phyloP scores from a whole-genome alignment of 352 stramenopile species.

The Phytophthora crassamura region DNA sequence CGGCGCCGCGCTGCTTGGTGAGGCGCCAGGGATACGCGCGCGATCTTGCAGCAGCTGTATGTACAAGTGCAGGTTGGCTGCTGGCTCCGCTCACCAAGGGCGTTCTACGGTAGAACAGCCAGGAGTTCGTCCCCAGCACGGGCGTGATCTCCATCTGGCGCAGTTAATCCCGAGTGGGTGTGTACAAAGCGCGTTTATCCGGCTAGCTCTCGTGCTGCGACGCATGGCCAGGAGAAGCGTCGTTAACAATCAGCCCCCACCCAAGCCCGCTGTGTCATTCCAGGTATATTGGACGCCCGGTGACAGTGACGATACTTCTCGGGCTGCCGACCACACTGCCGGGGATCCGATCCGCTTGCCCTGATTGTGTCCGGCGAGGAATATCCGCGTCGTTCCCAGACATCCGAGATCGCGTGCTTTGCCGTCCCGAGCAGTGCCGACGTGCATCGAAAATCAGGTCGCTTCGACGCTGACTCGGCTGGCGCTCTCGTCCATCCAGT shows the following conservation, averaged over 20 bases:
- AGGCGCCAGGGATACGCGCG: too few relatives aligned
- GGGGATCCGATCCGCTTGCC: too few relatives aligned
- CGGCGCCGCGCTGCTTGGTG: too few relatives aligned
- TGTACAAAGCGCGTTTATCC: conserved; percentile 18
- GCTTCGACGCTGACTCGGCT: conserved; percentile 14
- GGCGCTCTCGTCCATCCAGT: conserved; percentile 15
- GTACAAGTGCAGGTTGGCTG: too few relatives aligned
- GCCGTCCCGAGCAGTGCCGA: background rate
- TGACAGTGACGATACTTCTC: too few relatives aligned
- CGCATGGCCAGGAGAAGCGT: too few relatives aligned
- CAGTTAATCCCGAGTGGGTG: conserved; percentile 21
- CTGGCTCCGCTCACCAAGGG: too few relatives aligned
- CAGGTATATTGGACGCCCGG: too few relatives aligned
- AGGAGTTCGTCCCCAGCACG: conserved; percentile 25
- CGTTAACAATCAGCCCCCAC: background rate
- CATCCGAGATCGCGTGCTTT: conserved; percentile 21
- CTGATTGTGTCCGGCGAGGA: too few relatives aligned
- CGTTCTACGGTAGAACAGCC: conserved; percentile 9
- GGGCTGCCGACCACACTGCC: too few relatives aligned
- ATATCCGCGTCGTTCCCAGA: background rate
- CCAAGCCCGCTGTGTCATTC: background rate
- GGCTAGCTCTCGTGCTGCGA: background rate
- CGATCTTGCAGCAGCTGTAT: too few relatives aligned
- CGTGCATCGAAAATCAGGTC: conserved; percentile 37
- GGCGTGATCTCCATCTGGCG: conserved; percentile 23